phyloP scores from a whole-genome alignment of 371 early-diverging fungal species.

The Syncephalis plumigaleata region DNA sequence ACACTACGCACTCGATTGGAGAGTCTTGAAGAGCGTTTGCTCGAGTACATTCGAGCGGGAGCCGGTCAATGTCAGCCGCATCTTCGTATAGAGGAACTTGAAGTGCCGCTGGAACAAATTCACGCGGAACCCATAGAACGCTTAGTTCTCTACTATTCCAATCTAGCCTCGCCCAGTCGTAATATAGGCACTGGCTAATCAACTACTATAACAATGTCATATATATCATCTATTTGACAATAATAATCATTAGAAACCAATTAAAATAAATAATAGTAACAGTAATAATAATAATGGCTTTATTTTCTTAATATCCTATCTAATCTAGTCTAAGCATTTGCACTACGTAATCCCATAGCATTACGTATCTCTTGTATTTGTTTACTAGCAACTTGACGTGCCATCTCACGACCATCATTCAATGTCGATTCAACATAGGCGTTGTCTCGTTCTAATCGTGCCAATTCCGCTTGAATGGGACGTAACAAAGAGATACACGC shows the following conservation, averaged over 20 bases:
- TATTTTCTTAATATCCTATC: no score
- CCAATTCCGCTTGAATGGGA: slow-evolving; percentile 49
- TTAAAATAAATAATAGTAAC: no score
- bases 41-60: slow-evolving; percentile 28
- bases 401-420: slow-evolving; percentile 36
- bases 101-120: no score
- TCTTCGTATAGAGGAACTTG: no score
- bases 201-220: neutral
- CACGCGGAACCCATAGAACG: no score
- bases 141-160: no score
- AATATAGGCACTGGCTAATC: no score
- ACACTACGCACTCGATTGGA: slow-evolving; percentile 49
- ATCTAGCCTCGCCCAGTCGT: no score
- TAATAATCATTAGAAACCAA: neutral
- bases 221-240: neutral
- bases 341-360: slow-evolving; percentile 26
- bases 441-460: slow-evolving; percentile 29
- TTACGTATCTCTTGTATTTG: slow-evolving; percentile 34
- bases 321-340: slow-evolving; percentile 6
- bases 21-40: slow-evolving; percentile 54
- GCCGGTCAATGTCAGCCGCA: no score
- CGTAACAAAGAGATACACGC: slow-evolving; percentile 31
- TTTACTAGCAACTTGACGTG: slow-evolving; percentile 24
- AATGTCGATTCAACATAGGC: slow-evolving; percentile 43
- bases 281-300: no score